A percentile compares a stretch with the other conserved stretches of the same genome.
Conservation (phyloP, 163 green algal species). For the Chlorella variabilis region DNA sequence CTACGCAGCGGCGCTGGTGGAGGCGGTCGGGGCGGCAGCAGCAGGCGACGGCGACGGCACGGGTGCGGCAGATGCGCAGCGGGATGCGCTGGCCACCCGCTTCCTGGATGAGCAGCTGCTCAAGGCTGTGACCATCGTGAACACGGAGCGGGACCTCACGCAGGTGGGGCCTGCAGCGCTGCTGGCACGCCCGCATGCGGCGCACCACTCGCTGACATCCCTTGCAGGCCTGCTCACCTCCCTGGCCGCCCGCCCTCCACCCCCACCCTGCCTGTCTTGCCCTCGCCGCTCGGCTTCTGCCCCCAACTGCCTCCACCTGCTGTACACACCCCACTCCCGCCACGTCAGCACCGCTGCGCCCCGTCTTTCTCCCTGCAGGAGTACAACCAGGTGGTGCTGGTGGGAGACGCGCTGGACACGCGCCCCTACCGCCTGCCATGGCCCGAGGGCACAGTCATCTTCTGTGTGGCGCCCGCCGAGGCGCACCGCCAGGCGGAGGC, state of each 20-base stretch:
- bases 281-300: no score
- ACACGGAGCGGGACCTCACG: conserved; percentile 72
- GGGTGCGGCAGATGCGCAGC: neutral
- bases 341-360: no score
- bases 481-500: conserved; percentile 65
- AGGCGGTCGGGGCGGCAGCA: neutral
- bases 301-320: no score
- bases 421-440: conserved; percentile 77
- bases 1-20: neutral
- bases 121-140: conserved; percentile 58
- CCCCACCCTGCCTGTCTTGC: no score
- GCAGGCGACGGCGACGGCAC: neutral
- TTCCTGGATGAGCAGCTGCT: conserved; percentile 76
- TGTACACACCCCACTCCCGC: no score
- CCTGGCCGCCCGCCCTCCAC: no score
- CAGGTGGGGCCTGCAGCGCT: conserved; percentile 51
- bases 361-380: neutral
- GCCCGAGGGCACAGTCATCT: conserved; percentile 83
- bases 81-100: conserved; percentile 31
- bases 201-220: no score
- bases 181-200: no score
- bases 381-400: conserved; percentile 78
- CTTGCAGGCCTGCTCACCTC: no score
- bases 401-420: conserved; percentile 79
- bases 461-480: conserved; percentile 68